A percentile compares a stretch with the other conserved stretches of the same genome.
Conservation (phyloP, 306 rosid species). For the Dicorynia guianensis region DNA sequence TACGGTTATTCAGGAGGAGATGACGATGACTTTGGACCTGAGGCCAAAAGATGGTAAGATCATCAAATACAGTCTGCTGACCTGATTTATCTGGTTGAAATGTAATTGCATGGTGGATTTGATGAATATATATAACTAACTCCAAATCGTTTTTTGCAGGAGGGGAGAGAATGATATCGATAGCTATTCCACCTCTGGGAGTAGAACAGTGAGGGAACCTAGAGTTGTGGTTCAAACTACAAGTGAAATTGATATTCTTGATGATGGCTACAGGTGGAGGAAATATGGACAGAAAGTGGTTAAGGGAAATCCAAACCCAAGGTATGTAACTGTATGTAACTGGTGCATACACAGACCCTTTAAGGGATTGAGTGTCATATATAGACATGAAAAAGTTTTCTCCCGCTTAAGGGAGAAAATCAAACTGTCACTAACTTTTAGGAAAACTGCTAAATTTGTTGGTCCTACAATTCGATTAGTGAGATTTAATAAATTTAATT, state of each 20-base stretch:
- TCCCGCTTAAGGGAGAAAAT: no score
- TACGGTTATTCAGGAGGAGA: conserved; percentile 51
- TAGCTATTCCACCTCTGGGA: conserved; percentile 49
- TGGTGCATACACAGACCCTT: not conserved
- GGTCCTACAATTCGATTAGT: no score
- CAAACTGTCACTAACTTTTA: no score
- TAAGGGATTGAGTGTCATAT: no score
- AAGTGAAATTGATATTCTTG: conserved; percentile 80
- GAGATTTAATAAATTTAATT: no score
- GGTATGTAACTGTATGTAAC: conserved; percentile 54
- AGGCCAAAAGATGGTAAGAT: conserved; percentile 70
- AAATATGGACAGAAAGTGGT: conserved; percentile 92
- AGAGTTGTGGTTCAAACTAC: conserved; percentile 91
- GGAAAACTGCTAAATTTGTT: no score
- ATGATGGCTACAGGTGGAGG: conserved; percentile 88
- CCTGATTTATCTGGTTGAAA: not conserved
- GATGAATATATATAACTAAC: not conserved
- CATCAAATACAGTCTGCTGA: not conserved
- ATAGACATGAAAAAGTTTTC: no score
- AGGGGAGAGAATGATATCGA: conserved; percentile 65
- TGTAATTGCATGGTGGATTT: not conserved
- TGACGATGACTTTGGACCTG: conserved; percentile 57
- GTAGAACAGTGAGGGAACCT: conserved; percentile 72
- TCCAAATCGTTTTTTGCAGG: conserved; percentile 45
- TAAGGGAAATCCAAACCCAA: conserved; percentile 84